Percentiles rank a stretch among this genome's conserved stretches.
These are phyloP conservation scores for Eleusine indica DNA, from an alignment of 176 grass and related monocot species.

Conservation along the genomic window DNA sequence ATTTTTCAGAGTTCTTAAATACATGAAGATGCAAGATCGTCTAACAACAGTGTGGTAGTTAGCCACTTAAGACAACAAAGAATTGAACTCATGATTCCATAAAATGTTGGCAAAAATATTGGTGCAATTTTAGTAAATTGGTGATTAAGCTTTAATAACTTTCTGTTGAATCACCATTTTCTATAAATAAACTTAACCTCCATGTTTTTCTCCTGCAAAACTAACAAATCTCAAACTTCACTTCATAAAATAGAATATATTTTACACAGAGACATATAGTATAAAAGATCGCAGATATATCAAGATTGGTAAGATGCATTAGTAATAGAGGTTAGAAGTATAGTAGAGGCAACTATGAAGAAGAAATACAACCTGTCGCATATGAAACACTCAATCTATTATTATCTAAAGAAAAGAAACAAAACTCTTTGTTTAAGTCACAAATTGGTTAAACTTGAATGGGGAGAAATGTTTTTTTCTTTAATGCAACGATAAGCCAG, in stretches of 20 bases:
- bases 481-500: background rate
- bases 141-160: background rate
- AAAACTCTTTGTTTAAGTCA: background rate
- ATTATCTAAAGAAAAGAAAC: background rate
- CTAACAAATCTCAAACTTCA: background rate
- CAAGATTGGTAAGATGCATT: background rate
- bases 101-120: background rate
- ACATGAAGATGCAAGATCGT: background rate
- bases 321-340: background rate
- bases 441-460: background rate
- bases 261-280: background rate
- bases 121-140: background rate
- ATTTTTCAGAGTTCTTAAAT: background rate
- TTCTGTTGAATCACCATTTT: background rate
- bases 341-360: background rate
- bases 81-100: background rate
- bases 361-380: background rate
- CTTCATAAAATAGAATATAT: background rate
- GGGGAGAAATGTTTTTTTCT: background rate
- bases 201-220: background rate
- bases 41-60: background rate
- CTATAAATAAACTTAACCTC: background rate
- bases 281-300: background rate
- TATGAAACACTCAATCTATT: background rate
- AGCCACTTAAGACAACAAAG: background rate